phyloP scores from a whole-genome alignment of 257 asterid genomes.

The Capsicum chinense region DNA sequence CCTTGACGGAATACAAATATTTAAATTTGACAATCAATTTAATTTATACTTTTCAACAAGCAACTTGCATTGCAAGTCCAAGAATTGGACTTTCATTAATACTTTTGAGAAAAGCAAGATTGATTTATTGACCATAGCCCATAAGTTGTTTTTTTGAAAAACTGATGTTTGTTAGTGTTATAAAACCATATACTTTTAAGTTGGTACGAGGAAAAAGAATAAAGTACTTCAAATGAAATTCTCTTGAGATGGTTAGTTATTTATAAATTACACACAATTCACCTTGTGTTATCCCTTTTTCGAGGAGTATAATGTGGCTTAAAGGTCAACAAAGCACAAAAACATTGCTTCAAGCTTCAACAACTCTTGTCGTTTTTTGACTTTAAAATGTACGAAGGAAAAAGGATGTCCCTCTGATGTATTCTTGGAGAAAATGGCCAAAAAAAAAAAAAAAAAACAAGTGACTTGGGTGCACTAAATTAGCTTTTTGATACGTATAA shows the following conservation, averaged over 20 bases:
- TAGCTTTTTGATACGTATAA: too few relatives aligned
- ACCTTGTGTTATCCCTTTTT: background rate
- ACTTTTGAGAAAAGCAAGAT: background rate
- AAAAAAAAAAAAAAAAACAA: too few relatives aligned
- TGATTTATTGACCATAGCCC: background rate
- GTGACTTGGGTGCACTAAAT: too few relatives aligned
- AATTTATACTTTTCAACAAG: background rate
- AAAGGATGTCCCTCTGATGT: background rate
- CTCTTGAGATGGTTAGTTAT: background rate
- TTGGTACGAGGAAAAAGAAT: background rate
- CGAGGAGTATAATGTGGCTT: background rate
- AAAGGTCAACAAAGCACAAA: background rate
- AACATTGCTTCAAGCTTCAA: slow-evolving; percentile 16
- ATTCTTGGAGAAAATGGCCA: background rate
- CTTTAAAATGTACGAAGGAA: background rate
- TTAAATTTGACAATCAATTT: background rate
- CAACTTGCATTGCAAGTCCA: background rate
- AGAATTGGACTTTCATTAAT: background rate
- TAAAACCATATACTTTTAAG: background rate
- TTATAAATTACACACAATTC: background rate
- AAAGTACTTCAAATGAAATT: background rate
- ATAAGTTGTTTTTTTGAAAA: slow-evolving; percentile 6
- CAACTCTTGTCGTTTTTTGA: background rate
- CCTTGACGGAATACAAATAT: background rate
- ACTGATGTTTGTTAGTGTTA: background rate